Conservation (phyloP, 106 monocot species). For the Acorus gramineus region DNA sequence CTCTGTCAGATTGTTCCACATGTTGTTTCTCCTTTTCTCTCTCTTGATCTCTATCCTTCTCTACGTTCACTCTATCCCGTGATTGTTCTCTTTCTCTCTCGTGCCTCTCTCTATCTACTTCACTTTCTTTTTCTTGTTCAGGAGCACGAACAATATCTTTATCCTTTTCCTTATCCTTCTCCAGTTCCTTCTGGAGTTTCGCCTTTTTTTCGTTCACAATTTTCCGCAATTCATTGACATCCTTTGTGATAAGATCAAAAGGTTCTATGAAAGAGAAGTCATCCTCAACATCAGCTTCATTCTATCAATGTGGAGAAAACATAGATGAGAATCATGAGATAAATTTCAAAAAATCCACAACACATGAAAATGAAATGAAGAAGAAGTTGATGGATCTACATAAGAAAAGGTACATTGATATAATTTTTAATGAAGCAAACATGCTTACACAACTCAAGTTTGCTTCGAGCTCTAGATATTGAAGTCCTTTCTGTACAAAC, state of each 20-base stretch:
- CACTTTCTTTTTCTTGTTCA: background rate
- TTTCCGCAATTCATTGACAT: slow-evolving; percentile 57
- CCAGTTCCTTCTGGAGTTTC: slow-evolving; percentile 30
- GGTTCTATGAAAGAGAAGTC: slow-evolving; percentile 89
- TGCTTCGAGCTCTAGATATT: slow-evolving; percentile 1
- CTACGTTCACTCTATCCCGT: slow-evolving; percentile 9
- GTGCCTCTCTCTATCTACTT: slow-evolving; percentile 46
- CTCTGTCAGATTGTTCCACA: too few relatives aligned
- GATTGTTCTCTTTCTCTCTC: slow-evolving; percentile 48
- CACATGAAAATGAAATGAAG: too few relatives aligned
- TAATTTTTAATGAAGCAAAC: background rate
- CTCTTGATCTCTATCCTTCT: too few relatives aligned
- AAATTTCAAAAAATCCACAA: background rate
- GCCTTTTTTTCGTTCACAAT: slow-evolving; percentile 77
- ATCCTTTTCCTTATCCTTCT: slow-evolving; percentile 22
- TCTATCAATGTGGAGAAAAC: slow-evolving; percentile 32
- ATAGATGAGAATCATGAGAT: slow-evolving; percentile 1
- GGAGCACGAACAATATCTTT: slow-evolving; percentile 15
- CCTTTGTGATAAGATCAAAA: slow-evolving; percentile 89
- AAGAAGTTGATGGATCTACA: too few relatives aligned
- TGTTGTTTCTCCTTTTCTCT: too few relatives aligned
- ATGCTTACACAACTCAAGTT: background rate
- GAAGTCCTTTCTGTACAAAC: background rate
- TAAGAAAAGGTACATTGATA: too few relatives aligned
- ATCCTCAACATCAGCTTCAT: slow-evolving; percentile 44